Percentiles rank a stretch among this genome's conserved stretches.
These are phyloP conservation scores for Globisporangium camurandrum DNA, from an alignment of 352 stramenopile species.

Conservation along the genomic window DNA sequence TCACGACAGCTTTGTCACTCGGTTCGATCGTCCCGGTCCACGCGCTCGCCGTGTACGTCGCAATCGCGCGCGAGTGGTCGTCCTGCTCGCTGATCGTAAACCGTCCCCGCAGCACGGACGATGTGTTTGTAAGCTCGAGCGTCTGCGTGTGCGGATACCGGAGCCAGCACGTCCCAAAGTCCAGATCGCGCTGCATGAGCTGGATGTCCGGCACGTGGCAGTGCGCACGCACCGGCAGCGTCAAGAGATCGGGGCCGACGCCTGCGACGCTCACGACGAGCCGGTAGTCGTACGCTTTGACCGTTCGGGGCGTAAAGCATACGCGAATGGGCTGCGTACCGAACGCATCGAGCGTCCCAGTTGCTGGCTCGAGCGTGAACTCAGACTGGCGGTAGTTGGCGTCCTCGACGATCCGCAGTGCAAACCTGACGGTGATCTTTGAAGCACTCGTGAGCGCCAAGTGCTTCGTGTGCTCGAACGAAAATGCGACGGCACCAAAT, in stretches of 20 bases:
- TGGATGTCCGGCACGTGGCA: conserved; percentile 81
- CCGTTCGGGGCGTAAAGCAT: conserved; percentile 78
- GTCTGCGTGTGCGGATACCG: conserved; percentile 88
- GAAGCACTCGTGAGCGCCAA: conserved; percentile 90
- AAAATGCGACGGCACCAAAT: conserved; percentile 90
- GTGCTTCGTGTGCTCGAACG: conserved; percentile 68
- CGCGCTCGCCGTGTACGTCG: conserved; percentile 67
- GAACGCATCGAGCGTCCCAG: conserved; percentile 75
- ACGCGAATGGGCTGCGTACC: conserved; percentile 80
- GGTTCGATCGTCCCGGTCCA: conserved; percentile 52
- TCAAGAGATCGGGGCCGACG: conserved; percentile 87
- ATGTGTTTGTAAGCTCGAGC: conserved; percentile 86
- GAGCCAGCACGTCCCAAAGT: conserved; percentile 89
- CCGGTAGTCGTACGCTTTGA: conserved; percentile 90
- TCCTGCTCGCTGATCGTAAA: conserved; percentile 91
- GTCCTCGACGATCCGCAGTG: conserved; percentile 88
- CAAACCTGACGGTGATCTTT: conserved; percentile 90
- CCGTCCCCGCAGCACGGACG: conserved; percentile 56
- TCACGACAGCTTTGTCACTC: conserved; percentile 49
- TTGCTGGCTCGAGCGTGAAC: conserved; percentile 73
- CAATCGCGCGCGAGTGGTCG: conserved; percentile 78
- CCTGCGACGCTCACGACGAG: conserved; percentile 88
- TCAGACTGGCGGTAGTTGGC: conserved; percentile 87
- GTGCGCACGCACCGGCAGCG: conserved; percentile 84
- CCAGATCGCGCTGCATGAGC: conserved; percentile 58